Evolutionary conservation across 2,329 filamentous ascomycete genomes (phyloP).

Genomic region (Reticulascus tulasneorum): DNA sequence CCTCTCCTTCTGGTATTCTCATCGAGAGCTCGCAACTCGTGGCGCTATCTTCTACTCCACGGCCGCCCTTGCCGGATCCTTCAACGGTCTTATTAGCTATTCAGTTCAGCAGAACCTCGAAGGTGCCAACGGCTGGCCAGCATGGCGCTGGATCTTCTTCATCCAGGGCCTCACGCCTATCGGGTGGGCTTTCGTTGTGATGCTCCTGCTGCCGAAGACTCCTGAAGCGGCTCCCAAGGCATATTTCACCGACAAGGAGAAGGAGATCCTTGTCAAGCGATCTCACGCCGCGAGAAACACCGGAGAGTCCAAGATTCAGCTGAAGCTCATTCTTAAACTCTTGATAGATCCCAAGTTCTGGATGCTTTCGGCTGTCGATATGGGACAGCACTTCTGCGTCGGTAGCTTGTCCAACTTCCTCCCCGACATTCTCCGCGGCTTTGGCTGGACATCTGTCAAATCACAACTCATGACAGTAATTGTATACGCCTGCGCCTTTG

Average conservation of each 20-base stretch:
- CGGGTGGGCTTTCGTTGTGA: conserved; percentile 56
- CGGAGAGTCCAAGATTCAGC: too few relatives aligned
- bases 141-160: conserved; percentile 54
- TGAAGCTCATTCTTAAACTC: too few relatives aligned
- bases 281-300: too few relatives aligned
- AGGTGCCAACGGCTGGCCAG: conserved; percentile 42
- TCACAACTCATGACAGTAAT: too few relatives aligned
- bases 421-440: too few relatives aligned
- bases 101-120: conserved; percentile 53
- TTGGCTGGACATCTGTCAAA: too few relatives aligned
- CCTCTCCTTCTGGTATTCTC: conserved; percentile 63
- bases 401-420: too few relatives aligned
- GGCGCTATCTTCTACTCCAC: conserved; percentile 68
- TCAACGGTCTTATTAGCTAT: conserved; percentile 59
- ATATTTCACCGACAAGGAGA: conserved; percentile 56
- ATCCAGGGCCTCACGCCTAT: conserved; percentile 63
- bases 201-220: conserved; percentile 67
- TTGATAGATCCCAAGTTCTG: too few relatives aligned
- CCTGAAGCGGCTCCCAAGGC: conserved; percentile 51
- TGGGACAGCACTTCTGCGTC: too few relatives aligned
- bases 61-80: conserved; percentile 64
- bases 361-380: too few relatives aligned
- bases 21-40: conserved; percentile 25
- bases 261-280: too few relatives aligned
- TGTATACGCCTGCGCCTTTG: too few relatives aligned